A percentile compares a stretch with the other conserved stretches of the same genome.
These are phyloP conservation scores for Phytophthora ohioensis DNA, from an alignment of 352 stramenopile species.

Conservation along the genomic window DNA sequence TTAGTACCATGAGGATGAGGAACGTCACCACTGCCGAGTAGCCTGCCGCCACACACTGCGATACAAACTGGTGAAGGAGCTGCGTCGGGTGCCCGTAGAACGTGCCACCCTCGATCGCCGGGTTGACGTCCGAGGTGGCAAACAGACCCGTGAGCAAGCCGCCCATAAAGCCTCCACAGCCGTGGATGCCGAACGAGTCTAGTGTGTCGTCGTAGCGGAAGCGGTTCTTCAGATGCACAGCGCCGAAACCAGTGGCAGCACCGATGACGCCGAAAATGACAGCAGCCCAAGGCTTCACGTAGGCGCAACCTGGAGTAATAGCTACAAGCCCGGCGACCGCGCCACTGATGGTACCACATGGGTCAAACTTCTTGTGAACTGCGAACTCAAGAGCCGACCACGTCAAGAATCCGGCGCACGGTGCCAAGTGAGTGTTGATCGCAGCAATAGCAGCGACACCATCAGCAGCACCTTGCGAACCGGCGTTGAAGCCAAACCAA, in stretches of 20 bases:
- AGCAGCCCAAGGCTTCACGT: conserved; percentile 70
- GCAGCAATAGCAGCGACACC: conserved; percentile 69
- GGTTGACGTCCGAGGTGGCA: conserved; percentile 58
- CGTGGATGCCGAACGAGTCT: conserved; percentile 81
- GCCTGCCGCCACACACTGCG: conserved; percentile 57
- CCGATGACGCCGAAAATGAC: conserved; percentile 79
- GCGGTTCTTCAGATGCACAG: conserved; percentile 67
- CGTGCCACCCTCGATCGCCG: conserved; percentile 52
- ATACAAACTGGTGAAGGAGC: conserved; percentile 62
- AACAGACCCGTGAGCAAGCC: conserved; percentile 77
- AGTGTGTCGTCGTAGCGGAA: conserved; percentile 82
- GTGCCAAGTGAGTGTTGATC: conserved; percentile 78
- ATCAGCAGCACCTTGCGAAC: conserved; percentile 63
- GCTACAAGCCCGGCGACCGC: conserved; percentile 71
- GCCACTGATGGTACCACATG: conserved; percentile 66
- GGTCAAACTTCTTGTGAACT: conserved; percentile 67
- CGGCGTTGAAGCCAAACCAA: conserved; percentile 89
- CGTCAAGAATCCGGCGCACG: conserved; percentile 67
- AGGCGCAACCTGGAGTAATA: conserved; percentile 78
- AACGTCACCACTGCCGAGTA: conserved; percentile 78
- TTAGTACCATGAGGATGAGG: conserved; percentile 22
- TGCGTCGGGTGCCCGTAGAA: conserved; percentile 60
- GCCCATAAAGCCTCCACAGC: conserved; percentile 72
- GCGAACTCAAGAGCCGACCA: conserved; percentile 70
- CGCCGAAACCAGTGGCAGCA: conserved; percentile 56